Percentiles rank a stretch among this genome's conserved stretches.
phyloP scores from a whole-genome alignment of 192 early-diverging fungal species.

The Linnemannia zychae region DNA sequence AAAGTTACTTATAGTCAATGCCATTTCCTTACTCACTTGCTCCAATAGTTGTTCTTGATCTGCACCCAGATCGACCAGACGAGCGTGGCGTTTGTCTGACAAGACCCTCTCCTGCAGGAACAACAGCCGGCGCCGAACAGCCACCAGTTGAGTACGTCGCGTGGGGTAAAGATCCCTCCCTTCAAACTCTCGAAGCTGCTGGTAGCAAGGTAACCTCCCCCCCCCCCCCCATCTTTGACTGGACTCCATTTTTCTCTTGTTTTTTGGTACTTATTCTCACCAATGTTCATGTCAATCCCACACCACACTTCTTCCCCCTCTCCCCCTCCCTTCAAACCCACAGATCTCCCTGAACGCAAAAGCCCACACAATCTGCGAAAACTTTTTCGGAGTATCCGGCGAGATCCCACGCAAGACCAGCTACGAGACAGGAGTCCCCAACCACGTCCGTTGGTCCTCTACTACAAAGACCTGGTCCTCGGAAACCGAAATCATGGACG shows the following conservation, averaged over 20 bases:
- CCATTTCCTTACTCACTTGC: no score
- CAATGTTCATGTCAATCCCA: not conserved
- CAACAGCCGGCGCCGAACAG: not conserved
- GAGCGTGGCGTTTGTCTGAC: slow-evolving; percentile 37
- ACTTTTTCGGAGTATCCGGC: slow-evolving; percentile 47
- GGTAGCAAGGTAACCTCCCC: slow-evolving; percentile 46
- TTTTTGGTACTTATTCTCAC: no score
- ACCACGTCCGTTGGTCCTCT: slow-evolving; percentile 36
- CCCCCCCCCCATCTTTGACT: no score
- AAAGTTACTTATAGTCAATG: no score
- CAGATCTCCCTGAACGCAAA: slow-evolving; percentile 19
- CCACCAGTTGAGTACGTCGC: slow-evolving; percentile 31
- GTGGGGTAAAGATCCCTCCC: slow-evolving; percentile 37
- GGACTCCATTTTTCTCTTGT: no score
- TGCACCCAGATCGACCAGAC: slow-evolving; percentile 52
- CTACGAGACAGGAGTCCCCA: slow-evolving; percentile 54
- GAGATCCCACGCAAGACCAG: slow-evolving; percentile 37
- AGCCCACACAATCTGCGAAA: slow-evolving; percentile 41
- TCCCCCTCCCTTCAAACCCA: not conserved
- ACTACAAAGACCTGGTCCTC: slow-evolving; percentile 9
- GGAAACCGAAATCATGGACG: slow-evolving; percentile 53
- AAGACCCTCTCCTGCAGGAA: not conserved
- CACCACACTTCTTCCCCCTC: not conserved
- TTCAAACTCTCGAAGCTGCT: slow-evolving; percentile 30
- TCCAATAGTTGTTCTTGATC: slow-evolving; percentile 32